Percentiles rank a stretch among this genome's conserved stretches.
Evolutionary conservation across 768 basidiomycete genomes (phyloP).

Genomic region (Trametes villosa): DNA sequence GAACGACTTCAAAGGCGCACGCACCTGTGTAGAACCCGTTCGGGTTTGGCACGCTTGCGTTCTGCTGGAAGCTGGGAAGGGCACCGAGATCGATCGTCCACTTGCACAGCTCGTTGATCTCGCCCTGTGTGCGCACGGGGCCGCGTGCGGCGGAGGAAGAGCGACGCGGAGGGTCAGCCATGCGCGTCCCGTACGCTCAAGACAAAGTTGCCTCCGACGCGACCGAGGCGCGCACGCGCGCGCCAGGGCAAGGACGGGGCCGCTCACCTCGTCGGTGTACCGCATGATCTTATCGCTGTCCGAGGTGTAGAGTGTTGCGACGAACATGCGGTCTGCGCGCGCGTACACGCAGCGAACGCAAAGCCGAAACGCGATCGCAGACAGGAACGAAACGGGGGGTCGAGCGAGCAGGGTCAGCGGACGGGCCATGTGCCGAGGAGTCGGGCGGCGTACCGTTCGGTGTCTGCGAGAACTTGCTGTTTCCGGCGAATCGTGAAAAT

Average conservation of each 20-base stretch:
- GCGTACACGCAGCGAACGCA: neutral
- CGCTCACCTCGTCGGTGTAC: conserved; percentile 75
- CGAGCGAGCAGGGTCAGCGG: neutral
- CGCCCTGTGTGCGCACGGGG: conserved; percentile 49
- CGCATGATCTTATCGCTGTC: conserved; percentile 77
- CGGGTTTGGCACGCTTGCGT: conserved; percentile 57
- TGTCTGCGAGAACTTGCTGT: conserved; percentile 73
- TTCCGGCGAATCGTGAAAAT: conserved; percentile 3
- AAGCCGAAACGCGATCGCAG: neutral
- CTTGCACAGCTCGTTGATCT: conserved; percentile 74
- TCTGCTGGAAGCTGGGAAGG: conserved; percentile 77
- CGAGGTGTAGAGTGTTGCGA: conserved; percentile 81
- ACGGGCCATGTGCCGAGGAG: neutral
- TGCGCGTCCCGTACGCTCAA: neutral
- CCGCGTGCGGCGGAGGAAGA: neutral
- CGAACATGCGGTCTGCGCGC: conserved; percentile 69
- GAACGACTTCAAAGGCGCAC: conserved; percentile 24
- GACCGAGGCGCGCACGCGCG: conserved; percentile 19
- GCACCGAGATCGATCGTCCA: conserved; percentile 87
- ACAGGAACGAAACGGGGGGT: neutral
- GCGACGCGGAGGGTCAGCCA: neutral
- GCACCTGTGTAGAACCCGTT: conserved; percentile 81
- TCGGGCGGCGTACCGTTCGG: conserved; percentile 46
- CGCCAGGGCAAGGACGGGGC: conserved; percentile 7
- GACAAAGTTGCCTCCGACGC: conserved; percentile 24